Evolutionary conservation across 768 basidiomycete genomes (phyloP), one percentile per base, ranked within the genome.

Genomic region (Russula compacta): DNA sequence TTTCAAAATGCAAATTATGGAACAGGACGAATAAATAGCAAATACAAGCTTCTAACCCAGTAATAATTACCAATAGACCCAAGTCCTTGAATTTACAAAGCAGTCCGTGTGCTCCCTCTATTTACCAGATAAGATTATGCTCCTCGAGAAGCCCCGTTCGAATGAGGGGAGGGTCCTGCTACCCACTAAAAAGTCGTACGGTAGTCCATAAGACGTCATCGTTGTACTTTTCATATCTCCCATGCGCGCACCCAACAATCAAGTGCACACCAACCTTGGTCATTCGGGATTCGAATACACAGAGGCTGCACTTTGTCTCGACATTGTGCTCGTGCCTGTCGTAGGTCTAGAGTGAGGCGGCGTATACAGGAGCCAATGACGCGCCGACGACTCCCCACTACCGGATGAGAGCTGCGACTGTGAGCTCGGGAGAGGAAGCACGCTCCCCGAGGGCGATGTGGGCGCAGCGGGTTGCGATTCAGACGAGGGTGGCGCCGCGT

Each of bases 341-440:
- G 35, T 11, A 4, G 55, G 17, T 21, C 10, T 58, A 4, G 29
- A 8, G 19, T 17, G 55, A 47, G 70, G 68, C 40, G 65, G 63
- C 19, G 68, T 64, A 21, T 66, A 60, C 17, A 70, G 47, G 19
- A 68, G 67, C 50, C 66, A 51, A 19, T 67, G 60, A 6, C 64
- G 62, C n/a, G 75, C 68, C 11, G 66, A 69, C 44, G 74, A 73
- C 63, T 77, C 76, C 9, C 70, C 75, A 61, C 72, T 77, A 58
- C 69, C 73, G 10, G 70, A 68, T n/a, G 76, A 76, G 62, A 75
- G 76, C 38, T 70, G 59, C 12, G 75, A 76, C 21, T 61, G 67
- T 8, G 74, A 69, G 66, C 73, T 75, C 61, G 73, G 65, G 36
- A 69, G 72, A 9, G 74, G 73, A 39, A 67, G 67, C 63, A 67